Conservation (phyloP, 805 yeast species). For the Wickerhamomyces hampshirensis region DNA sequence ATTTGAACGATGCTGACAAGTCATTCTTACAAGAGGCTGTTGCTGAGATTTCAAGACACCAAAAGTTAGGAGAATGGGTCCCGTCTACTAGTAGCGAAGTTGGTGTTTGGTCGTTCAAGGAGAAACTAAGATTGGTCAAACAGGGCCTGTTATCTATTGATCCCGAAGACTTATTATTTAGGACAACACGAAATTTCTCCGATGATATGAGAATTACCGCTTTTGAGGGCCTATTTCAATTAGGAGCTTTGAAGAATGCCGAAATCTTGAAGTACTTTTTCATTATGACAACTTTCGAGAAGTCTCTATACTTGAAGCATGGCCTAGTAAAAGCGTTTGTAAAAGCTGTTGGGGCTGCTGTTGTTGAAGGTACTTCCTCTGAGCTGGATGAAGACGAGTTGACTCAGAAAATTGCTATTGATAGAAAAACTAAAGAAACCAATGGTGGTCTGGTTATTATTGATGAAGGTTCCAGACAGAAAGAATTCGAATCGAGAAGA, state of each 20-base stretch:
- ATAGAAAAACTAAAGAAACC: slow-evolving; percentile 3
- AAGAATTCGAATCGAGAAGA: slow-evolving; percentile 45
- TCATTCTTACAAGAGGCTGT: slow-evolving; percentile 43
- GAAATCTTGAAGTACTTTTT: slow-evolving; percentile 59
- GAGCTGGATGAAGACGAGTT: slow-evolving; percentile 65
- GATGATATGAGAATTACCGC: slow-evolving; percentile 61
- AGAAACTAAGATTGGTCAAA: slow-evolving; percentile 54
- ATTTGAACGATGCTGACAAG: slow-evolving; percentile 25
- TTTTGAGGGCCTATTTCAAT: slow-evolving; percentile 57
- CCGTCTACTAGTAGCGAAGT: slow-evolving; percentile 64
- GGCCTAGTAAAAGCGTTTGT: slow-evolving; percentile 44
- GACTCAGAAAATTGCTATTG: slow-evolving; percentile 12
- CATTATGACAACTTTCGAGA: slow-evolving; percentile 50
- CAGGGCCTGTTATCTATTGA: slow-evolving; percentile 48
- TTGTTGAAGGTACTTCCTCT: slow-evolving; percentile 55
- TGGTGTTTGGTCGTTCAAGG: slow-evolving; percentile 51
- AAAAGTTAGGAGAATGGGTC: slow-evolving; percentile 80
- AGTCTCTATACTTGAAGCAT: slow-evolving; percentile 46
- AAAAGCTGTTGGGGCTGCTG: slow-evolving; percentile 58
- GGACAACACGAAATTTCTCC: slow-evolving; percentile 42
- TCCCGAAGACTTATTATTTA: slow-evolving; percentile 50
- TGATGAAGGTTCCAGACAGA: slow-evolving; percentile 38
- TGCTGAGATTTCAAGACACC: slow-evolving; percentile 67
- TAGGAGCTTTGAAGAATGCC: slow-evolving; percentile 75
- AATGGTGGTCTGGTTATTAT: slow-evolving; percentile 41